phyloP scores from a whole-genome alignment of 352 stramenopile genomes.

The Globisporangium yorkense region DNA sequence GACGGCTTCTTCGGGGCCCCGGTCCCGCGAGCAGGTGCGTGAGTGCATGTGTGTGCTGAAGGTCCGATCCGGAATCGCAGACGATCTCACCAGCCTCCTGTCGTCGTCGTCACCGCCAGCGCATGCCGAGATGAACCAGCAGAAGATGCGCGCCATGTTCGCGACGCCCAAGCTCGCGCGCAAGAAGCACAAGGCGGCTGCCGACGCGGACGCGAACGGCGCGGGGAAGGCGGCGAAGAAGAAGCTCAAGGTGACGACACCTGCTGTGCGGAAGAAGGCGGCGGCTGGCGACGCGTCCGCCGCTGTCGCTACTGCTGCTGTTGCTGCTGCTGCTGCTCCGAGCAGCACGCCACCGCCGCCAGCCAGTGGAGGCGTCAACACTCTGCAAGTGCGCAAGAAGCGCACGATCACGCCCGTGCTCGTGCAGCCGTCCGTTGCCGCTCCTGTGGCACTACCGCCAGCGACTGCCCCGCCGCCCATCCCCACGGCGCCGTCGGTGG shows the following conservation, averaged over 20 bases:
- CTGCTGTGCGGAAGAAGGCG: constrained; percentile 18
- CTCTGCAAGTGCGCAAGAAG: constrained; percentile 80
- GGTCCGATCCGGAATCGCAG: background rate
- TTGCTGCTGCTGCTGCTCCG: background rate
- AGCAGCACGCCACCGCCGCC: constrained; percentile 1
- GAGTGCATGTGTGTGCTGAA: background rate
- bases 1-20: constrained; percentile 74
- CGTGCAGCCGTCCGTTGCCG: constrained; percentile 11
- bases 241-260: constrained; percentile 16
- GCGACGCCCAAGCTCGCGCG: constrained; percentile 48
- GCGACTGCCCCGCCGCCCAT: background rate
- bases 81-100: background rate
- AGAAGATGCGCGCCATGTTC: constrained; percentile 55
- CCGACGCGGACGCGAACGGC: background rate
- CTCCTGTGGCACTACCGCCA: background rate
- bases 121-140: constrained; percentile 35
- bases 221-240: constrained; percentile 17
- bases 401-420: constrained; percentile 60
- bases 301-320: constrained; percentile 3
- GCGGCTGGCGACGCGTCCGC: background rate
- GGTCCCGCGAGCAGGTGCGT: constrained; percentile 13
- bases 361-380: constrained; percentile 32
- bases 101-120: constrained; percentile 16
- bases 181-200: constrained; percentile 40
- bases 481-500: background rate